Base-by-base conservation (phyloP, 2,329 filamentous ascomycete genomes). In the Fusarium circinatum region DNA sequence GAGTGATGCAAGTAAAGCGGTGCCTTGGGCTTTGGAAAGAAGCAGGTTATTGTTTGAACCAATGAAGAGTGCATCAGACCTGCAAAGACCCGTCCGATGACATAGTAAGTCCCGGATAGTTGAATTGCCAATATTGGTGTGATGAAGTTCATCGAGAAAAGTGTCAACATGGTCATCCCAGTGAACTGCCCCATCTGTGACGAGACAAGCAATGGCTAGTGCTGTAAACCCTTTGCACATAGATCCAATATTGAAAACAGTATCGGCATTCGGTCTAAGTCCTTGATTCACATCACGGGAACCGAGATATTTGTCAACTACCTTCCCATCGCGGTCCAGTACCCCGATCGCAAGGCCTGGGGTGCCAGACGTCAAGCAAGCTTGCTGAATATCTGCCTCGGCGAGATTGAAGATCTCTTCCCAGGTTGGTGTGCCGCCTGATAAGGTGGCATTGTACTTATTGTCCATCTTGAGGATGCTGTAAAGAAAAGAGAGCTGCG, bases 41-140 rank as follows among this genome's bases (percentile, higher is more conserved):
- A 30, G 45, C 0, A 30, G 20, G 2, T 6, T 0, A 9, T 18
- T n/a, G 1, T n/a, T 17, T 18, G 28, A 17, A 1, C 7, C 14
- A 18, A 9, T 13, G 10, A 30, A n/a, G 14, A n/a, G 47, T 3
- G 14, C 14, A 18, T 30, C 20, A 0, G 26, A 17, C 14, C 26
- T n/a, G 10, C 10, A 48, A 30, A 48, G 26, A 0, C 20, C 26
- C 4, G 26, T 15, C 6, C 9, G 9, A 30, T 48, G 17, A 0
- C 17, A 6, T 6, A 20, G 12, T 0, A 45, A 22, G 45, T 48
- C 18, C 20, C 9, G 14, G 3, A 30, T 22, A 5, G 26, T 30
- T 5, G 9, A 12, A 6, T 5, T 48, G 6, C 45, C 14, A 30
- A 22, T 4, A 12, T n/a, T 12, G 20, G 20, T 30, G 20, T 48